phyloP scores from a whole-genome alignment of 805 yeast species.

The Metschnikowia cerradonensis region DNA sequence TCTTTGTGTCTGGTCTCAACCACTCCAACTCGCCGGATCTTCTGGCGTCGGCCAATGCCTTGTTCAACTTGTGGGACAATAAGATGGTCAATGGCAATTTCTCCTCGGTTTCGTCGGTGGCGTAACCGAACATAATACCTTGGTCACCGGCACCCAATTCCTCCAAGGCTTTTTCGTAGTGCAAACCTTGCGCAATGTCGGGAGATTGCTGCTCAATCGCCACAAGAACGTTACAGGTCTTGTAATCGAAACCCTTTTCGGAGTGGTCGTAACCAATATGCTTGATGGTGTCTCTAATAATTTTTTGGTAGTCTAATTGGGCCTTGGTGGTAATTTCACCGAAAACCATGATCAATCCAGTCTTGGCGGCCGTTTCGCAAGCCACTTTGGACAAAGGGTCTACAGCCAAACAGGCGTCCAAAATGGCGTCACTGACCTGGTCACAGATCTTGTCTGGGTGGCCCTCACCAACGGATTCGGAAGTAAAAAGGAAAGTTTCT shows the following conservation, averaged over 20 bases:
- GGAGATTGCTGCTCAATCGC: conserved; percentile 99
- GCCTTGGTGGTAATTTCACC: conserved; percentile 99
- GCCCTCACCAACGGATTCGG: conserved; percentile 92
- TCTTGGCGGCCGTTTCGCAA: conserved; percentile 98
- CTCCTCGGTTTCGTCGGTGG: conserved; percentile 98
- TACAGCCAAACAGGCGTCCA: conserved; percentile 92
- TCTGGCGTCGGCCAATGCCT: conserved; percentile 95
- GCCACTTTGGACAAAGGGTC: conserved; percentile 99
- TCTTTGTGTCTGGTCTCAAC: conserved; percentile 99
- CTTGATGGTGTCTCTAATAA: conserved; percentile 96
- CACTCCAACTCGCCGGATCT: conserved; percentile 91
- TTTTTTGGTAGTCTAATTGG: conserved; percentile 90
- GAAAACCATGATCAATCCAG: conserved; percentile 98
- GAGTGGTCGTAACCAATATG: conserved; percentile 96
- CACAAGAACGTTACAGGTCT: conserved; percentile 97
- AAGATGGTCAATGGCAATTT: conserved; percentile 91
- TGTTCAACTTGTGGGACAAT: conserved; percentile 93
- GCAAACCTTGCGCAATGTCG: conserved; percentile 99
- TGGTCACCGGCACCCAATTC: conserved; percentile 99
- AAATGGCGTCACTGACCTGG: conserved; percentile 96
- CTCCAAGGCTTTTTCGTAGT: conserved; percentile 91
- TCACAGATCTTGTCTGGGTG: conserved; percentile 97
- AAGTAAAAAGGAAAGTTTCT: conserved; percentile 61
- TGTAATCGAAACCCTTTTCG: conserved; percentile 97
- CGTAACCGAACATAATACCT: conserved; percentile 99